phyloP scores from a whole-genome alignment of 2,329 filamentous ascomycete species.

The Bipolaris oryzae region DNA sequence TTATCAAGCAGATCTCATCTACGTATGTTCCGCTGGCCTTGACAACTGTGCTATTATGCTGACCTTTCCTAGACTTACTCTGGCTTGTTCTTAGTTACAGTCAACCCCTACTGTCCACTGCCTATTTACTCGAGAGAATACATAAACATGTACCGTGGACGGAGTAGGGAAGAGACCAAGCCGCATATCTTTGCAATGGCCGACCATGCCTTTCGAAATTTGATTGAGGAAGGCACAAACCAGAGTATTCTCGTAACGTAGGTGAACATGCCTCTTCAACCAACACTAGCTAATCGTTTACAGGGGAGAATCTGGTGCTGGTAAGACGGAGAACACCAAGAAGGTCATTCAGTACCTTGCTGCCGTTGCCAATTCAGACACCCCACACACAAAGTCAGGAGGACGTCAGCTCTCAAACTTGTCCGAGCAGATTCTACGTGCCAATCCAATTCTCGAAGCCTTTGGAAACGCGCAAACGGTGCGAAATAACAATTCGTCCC shows the following conservation, averaged over 20 bases:
- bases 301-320: slow-evolving; percentile 90
- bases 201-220: slow-evolving; percentile 92
- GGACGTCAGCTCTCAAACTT: slow-evolving; percentile 77
- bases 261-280: slow-evolving; percentile 31
- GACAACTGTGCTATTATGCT: neutral
- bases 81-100: slow-evolving; percentile 91
- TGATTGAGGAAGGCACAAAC: slow-evolving; percentile 93
- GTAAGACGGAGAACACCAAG: slow-evolving; percentile 99
- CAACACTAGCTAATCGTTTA: slow-evolving; percentile 22
- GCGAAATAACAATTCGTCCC: slow-evolving; percentile 96
- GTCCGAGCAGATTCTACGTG: slow-evolving; percentile 93
- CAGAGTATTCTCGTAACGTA: slow-evolving; percentile 95
- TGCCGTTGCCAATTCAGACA: slow-evolving; percentile 86
- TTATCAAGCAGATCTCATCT: slow-evolving; percentile 95
- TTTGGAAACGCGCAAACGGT: slow-evolving; percentile 99
- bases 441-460: slow-evolving; percentile 95
- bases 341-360: slow-evolving; percentile 99
- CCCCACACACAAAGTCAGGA: slow-evolving; percentile 64
- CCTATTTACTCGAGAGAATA: slow-evolving; percentile 98
- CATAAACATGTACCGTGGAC: slow-evolving; percentile 96
- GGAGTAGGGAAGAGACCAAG: slow-evolving; percentile 89
- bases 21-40: slow-evolving; percentile 54
- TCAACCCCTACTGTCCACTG: slow-evolving; percentile 93
- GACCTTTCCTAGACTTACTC: slow-evolving; percentile 76
- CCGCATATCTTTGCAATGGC: slow-evolving; percentile 98